Conservation (phyloP, 2,329 filamentous ascomycete species). For the Curvularia lunata region DNA sequence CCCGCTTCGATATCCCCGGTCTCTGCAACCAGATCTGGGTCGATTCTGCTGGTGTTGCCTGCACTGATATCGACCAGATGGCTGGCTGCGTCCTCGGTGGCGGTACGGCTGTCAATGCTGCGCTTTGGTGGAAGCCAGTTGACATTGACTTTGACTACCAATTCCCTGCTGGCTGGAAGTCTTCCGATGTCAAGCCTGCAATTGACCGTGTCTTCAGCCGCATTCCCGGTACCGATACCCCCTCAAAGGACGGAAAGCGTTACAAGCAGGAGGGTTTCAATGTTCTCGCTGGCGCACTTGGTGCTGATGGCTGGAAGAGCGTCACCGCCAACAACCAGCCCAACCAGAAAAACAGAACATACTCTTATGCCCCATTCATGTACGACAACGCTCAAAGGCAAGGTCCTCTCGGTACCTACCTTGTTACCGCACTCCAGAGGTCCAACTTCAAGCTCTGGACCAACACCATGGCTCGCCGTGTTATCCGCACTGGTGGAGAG, state of each 20-base stretch:
- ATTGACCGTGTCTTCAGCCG: constrained; percentile 68
- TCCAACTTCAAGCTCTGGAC: constrained; percentile 72
- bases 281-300: constrained; percentile 65
- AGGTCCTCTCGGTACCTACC: constrained; percentile 74
- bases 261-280: constrained; percentile 73
- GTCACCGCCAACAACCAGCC: constrained; percentile 67
- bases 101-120: constrained; percentile 70
- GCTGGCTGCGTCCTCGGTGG: constrained; percentile 74
- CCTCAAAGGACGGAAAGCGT: constrained; percentile 69
- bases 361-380: constrained; percentile 70
- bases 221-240: constrained; percentile 72
- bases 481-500: constrained; percentile 67
- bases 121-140: constrained; percentile 71
- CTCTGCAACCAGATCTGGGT: constrained; percentile 74
- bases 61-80: constrained; percentile 74
- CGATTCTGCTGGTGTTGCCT: constrained; percentile 68
- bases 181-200: constrained; percentile 65
- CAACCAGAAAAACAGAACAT: constrained; percentile 69
- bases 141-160: constrained; percentile 72
- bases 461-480: constrained; percentile 69
- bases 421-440: constrained; percentile 65
- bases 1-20: constrained; percentile 74
- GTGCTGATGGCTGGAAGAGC: constrained; percentile 66
- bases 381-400: constrained; percentile 69
- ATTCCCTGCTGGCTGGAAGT: constrained; percentile 75